Base-by-base conservation (phyloP, 2,329 filamentous ascomycete species). In the Xylaria sp. region DNA sequence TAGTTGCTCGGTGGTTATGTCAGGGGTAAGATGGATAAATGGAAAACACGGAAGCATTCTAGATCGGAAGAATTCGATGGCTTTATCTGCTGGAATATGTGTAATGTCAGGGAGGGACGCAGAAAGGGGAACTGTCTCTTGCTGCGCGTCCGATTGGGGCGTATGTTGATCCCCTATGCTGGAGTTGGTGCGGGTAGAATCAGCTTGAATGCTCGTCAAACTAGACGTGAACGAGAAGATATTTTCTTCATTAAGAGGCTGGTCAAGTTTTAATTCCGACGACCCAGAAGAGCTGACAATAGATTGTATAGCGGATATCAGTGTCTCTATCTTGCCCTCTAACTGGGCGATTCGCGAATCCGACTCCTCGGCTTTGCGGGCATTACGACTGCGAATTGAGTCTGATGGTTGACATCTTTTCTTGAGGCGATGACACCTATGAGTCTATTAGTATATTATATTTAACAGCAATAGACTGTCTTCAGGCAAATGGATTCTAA, bases 21-120 rank as follows among this genome's bases (percentile, higher is more conserved):
- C 62, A 9, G 74, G 66, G 13, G 72, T 59, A 7, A 81, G 66
- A 50, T 77, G 22, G 10, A 79, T 72, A 51, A 81, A 80, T 1
- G 79, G 74, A 50, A 80, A 79, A 51, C 66, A 73, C 11, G 75
- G 78, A 49, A 81, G 71, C 78, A 80, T 79, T 17, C 70, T 70
- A 5, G 69, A 67, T 29, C 75, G 72, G 67, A 80, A 80, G 42
- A 65, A 60, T 10, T 47, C 4, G 6, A 54, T 31, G 2, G 38
- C 22, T 38, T 64, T 10, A 3, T 47, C 47, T 11, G 62, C 62
- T 47, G 72, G 74, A 42, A 63, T 29, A 3, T 78, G 69, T n/a
- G 51, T 25, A 53, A 51, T 53, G 25, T 29, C 22, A 11, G 50
- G 25, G 11, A 38, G 44, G 38, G 36, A 27, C 7, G 29, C 25